Percentiles rank a stretch among this genome's conserved stretches.
Evolutionary conservation across 805 yeast species (phyloP).

Genomic region (Saccharomycopsis babjevae): DNA sequence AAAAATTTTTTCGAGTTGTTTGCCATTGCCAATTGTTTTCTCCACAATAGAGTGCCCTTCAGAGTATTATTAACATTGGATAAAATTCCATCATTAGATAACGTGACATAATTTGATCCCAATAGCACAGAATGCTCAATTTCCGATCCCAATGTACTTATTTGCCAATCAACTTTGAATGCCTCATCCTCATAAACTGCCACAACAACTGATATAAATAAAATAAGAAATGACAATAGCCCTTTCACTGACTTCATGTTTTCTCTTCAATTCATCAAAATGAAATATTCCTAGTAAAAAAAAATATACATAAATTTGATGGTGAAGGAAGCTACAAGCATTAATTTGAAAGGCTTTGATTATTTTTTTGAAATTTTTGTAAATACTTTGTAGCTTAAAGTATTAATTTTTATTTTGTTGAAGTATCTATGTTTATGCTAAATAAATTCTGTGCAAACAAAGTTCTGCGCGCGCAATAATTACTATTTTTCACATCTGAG

Average conservation of each 20-base stretch:
- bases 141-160: conserved; percentile 25
- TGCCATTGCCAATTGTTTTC: conserved; percentile 22
- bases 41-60: conserved; percentile 24
- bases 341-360: no score
- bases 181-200: conserved; percentile 31
- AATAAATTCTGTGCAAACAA: neutral
- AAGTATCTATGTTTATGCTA: neutral
- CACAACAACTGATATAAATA: conserved; percentile 5
- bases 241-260: neutral
- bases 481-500: neutral
- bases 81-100: conserved; percentile 24
- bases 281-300: neutral
- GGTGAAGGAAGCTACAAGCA: neutral
- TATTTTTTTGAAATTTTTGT: no score
- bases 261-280: neutral
- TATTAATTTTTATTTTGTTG: neutral
- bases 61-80: conserved; percentile 21
- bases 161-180: conserved; percentile 36
- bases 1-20: neutral
- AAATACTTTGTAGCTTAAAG: no score
- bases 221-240: neutral
- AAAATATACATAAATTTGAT: neutral
- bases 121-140: conserved; percentile 17
- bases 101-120: conserved; percentile 20
- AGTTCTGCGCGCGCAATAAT: neutral